A percentile compares a stretch with the other conserved stretches of the same genome.
Conservation (phyloP, 139 green algal genomes). For the Chlorella ohadii region DNA sequence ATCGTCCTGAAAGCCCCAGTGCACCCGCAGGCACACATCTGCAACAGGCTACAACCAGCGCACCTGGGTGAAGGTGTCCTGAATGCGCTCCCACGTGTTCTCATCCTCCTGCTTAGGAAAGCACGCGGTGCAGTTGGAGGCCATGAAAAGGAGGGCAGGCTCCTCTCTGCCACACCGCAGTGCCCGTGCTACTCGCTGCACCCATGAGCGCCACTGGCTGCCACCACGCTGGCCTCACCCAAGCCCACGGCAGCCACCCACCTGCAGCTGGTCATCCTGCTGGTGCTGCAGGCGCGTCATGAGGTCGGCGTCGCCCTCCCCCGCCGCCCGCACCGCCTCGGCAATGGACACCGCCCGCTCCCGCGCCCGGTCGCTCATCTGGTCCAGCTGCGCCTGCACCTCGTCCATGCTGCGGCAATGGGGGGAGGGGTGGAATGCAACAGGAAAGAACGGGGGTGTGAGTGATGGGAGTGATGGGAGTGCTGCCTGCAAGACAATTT, state of each 20-base stretch:
- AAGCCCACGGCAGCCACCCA: too few species aligned
- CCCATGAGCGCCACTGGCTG: too few species aligned
- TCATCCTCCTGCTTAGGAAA: neutral
- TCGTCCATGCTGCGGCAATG: slow-evolving; percentile 10
- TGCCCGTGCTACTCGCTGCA: too few species aligned
- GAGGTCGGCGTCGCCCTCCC: neutral
- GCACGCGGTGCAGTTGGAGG: too few species aligned
- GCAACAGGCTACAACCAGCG: neutral
- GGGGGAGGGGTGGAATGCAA: neutral
- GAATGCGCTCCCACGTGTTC: neutral
- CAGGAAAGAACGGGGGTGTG: too few species aligned
- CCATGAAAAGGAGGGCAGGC: too few species aligned
- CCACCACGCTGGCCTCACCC: too few species aligned
- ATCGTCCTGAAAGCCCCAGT: too few species aligned
- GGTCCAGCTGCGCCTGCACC: slow-evolving; percentile 11
- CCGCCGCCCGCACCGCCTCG: slow-evolving; percentile 8
- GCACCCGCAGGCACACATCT: too few species aligned
- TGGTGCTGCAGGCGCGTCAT: slow-evolving; percentile 28
- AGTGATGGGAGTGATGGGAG: too few species aligned
- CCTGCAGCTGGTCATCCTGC: slow-evolving; percentile 28
- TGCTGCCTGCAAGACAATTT: too few species aligned
- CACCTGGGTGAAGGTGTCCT: slow-evolving; percentile 32
- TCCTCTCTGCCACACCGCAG: too few species aligned
- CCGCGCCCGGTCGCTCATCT: slow-evolving; percentile 23
- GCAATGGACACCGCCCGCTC: slow-evolving; percentile 3